Evolutionary conservation across 257 asterid species (phyloP).

Genomic region (Nyctanthes arbortristis): DNA sequence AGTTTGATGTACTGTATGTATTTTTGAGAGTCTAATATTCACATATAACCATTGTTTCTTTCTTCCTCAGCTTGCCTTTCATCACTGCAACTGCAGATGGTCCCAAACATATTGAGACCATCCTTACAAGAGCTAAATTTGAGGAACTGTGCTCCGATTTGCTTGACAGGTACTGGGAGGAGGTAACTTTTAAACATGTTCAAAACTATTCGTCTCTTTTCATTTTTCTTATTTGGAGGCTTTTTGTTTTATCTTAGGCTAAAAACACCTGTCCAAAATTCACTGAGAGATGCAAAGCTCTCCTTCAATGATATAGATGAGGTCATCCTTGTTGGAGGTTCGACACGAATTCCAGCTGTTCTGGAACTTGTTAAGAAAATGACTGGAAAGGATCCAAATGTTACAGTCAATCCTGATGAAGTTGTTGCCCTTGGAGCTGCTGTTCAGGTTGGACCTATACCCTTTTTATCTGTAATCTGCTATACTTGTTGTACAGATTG

Average conservation of each 20-base stretch:
- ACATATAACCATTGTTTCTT: neutral
- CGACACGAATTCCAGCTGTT: conserved; percentile 73
- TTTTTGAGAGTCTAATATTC: neutral
- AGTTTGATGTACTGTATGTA: neutral
- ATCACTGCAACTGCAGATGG: conserved; percentile 72
- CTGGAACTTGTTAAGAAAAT: conserved; percentile 58
- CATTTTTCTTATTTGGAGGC: neutral
- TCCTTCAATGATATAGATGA: conserved; percentile 56
- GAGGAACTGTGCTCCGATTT: conserved; percentile 67
- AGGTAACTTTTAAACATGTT: neutral
- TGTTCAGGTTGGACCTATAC: conserved; percentile 43
- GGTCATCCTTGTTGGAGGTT: conserved; percentile 65
- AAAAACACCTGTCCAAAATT: conserved; percentile 52
- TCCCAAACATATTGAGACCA: conserved; percentile 65
- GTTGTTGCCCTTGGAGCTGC: conserved; percentile 77
- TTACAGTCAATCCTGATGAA: conserved; percentile 67
- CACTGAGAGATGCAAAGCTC: conserved; percentile 63
- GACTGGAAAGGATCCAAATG: conserved; percentile 68
- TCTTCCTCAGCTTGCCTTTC: conserved; percentile 51
- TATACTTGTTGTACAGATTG: neutral
- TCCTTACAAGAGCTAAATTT: conserved; percentile 57
- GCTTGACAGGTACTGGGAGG: conserved; percentile 49
- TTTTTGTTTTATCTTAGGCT: conserved; percentile 27
- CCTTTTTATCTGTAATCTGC: neutral
- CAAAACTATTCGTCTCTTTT: neutral